Evolutionary conservation across 2,329 filamentous ascomycete species (phyloP).

Genomic region (Domatiomyces catenatus): DNA sequence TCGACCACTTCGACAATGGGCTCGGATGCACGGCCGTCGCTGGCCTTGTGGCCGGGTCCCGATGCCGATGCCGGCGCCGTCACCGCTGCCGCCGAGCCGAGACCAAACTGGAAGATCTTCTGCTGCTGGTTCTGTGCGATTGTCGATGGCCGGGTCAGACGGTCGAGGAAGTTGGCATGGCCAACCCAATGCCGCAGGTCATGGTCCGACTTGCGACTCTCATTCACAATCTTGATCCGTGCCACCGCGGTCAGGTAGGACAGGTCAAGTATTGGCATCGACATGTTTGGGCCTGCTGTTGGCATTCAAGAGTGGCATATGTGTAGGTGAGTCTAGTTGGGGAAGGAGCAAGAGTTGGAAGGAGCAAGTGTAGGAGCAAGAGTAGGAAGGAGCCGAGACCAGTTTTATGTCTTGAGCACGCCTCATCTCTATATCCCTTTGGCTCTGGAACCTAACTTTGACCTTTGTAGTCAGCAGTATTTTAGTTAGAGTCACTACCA

Average conservation of each 20-base stretch:
- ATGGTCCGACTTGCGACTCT: background rate
- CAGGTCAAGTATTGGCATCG: background rate
- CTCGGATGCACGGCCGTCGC: background rate
- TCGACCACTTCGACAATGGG: background rate
- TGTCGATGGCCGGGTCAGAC: background rate
- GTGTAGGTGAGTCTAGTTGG: background rate
- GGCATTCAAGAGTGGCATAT: background rate
- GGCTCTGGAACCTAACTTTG: too few relatives aligned
- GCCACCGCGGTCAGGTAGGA: background rate
- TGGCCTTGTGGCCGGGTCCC: too few relatives aligned
- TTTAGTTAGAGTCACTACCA: too few relatives aligned
- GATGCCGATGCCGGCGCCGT: too few relatives aligned
- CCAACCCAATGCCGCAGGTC: background rate
- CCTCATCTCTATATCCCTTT: too few relatives aligned
- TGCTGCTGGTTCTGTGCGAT: background rate
- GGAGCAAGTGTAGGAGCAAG: too few relatives aligned
- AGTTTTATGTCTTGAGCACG: too few relatives aligned
- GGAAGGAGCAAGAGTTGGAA: too few relatives aligned
- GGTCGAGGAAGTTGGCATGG: slow-evolving; percentile 1
- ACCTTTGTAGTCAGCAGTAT: too few relatives aligned
- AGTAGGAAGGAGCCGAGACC: too few relatives aligned
- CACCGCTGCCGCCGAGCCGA: background rate
- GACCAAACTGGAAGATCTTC: background rate
- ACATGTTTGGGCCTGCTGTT: background rate
- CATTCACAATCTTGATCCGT: background rate